Evolutionary conservation across 176 grass and related monocot species (phyloP).

Genomic region (Coix lacrymajobi): DNA sequence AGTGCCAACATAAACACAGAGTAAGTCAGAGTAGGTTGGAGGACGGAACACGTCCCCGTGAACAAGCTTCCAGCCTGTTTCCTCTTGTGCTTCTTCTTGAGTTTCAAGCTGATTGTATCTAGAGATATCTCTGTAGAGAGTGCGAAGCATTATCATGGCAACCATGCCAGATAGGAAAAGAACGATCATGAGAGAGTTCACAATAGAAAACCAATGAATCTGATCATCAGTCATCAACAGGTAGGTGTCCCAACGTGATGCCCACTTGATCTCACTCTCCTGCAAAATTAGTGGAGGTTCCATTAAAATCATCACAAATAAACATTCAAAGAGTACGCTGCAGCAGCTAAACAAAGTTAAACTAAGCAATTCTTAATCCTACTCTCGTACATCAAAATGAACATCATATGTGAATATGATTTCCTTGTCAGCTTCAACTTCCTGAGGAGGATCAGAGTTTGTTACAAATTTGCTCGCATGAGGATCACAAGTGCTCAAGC

Average conservation of each 20-base stretch:
- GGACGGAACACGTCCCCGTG: slow-evolving; percentile 66
- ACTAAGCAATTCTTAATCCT: not conserved
- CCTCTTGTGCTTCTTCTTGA: slow-evolving; percentile 68
- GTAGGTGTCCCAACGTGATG: slow-evolving; percentile 74
- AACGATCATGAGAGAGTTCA: slow-evolving; percentile 68
- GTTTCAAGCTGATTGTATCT: slow-evolving; percentile 70
- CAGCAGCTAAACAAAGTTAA: not conserved
- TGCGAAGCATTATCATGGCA: slow-evolving; percentile 78
- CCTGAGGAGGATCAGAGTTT: slow-evolving; percentile 38
- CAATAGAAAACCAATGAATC: slow-evolving; percentile 75
- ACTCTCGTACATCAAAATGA: slow-evolving; percentile 43
- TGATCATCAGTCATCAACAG: slow-evolving; percentile 65
- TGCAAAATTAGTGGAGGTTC: slow-evolving; percentile 18
- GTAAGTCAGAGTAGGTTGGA: slow-evolving; percentile 49
- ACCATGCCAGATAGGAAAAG: slow-evolving; percentile 72
- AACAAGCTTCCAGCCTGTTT: slow-evolving; percentile 76
- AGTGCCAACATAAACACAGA: slow-evolving; percentile 59
- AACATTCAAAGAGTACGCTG: slow-evolving; percentile 2
- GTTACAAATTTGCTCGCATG: slow-evolving; percentile 41
- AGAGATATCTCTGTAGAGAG: slow-evolving; percentile 63
- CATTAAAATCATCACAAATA: slow-evolving; percentile 1
- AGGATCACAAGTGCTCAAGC: slow-evolving; percentile 63
- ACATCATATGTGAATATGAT: slow-evolving; percentile 72
- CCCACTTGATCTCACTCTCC: slow-evolving; percentile 67
- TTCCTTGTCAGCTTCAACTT: slow-evolving; percentile 48